phyloP scores from a whole-genome alignment of 805 yeast genomes.

The Lachancea mirantina region DNA sequence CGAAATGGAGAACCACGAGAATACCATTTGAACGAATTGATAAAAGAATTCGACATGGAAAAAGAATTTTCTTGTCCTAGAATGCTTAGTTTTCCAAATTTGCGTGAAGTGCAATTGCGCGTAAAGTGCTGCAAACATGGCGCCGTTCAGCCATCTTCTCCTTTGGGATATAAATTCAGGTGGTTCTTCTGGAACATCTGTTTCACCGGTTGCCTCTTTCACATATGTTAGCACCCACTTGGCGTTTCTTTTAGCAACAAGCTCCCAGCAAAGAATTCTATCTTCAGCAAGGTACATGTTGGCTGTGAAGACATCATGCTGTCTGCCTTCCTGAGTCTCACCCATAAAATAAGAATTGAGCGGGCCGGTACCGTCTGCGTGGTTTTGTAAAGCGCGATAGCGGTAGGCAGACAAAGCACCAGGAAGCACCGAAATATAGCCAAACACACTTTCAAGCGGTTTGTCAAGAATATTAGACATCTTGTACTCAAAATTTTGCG shows the following conservation, averaged over 20 bases:
- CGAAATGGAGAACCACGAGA: slow-evolving; percentile 88
- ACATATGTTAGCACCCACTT: slow-evolving; percentile 91
- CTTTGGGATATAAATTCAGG: slow-evolving; percentile 95
- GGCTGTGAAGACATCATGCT: slow-evolving; percentile 82
- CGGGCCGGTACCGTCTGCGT: slow-evolving; percentile 90
- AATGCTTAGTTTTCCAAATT: slow-evolving; percentile 86
- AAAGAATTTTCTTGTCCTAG: slow-evolving; percentile 67
- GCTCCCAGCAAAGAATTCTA: slow-evolving; percentile 92
- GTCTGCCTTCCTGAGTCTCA: slow-evolving; percentile 51
- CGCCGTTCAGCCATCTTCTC: slow-evolving; percentile 98
- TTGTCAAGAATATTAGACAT: slow-evolving; percentile 95
- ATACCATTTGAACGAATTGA: slow-evolving; percentile 70
- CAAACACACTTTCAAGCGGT: slow-evolving; percentile 87
- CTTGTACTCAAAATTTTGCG: slow-evolving; percentile 93
- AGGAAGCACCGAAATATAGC: slow-evolving; percentile 88
- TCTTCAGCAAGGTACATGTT: slow-evolving; percentile 98
- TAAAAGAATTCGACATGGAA: slow-evolving; percentile 84
- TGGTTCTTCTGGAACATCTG: slow-evolving; percentile 91
- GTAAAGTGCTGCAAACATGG: slow-evolving; percentile 91
- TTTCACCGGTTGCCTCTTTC: slow-evolving; percentile 88
- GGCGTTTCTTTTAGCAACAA: slow-evolving; percentile 75
- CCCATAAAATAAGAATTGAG: slow-evolving; percentile 84
- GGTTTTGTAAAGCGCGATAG: slow-evolving; percentile 76
- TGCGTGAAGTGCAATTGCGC: slow-evolving; percentile 79
- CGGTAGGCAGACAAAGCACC: slow-evolving; percentile 96